Evolutionary conservation across 345 rosid species (phyloP).

Genomic region (Hevea brasiliensis): DNA sequence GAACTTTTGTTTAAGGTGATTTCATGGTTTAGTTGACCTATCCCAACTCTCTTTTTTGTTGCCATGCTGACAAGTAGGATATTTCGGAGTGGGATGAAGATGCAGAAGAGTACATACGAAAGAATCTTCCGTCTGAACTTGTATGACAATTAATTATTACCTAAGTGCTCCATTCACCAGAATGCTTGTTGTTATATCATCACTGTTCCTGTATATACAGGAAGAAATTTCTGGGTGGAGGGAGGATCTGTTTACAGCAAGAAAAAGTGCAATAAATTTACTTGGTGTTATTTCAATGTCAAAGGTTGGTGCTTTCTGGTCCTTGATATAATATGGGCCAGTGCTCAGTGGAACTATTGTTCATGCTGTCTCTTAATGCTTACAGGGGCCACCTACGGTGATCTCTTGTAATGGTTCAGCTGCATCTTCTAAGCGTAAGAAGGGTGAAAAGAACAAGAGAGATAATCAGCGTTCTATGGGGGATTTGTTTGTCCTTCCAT

Average conservation of each 20-base stretch:
- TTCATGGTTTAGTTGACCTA: slow-evolving; percentile 16
- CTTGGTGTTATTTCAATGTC: slow-evolving; percentile 81
- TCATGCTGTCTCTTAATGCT: slow-evolving; percentile 23
- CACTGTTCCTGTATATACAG: slow-evolving; percentile 33
- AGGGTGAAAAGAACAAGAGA: slow-evolving; percentile 64
- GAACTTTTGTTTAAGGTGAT: slow-evolving; percentile 8
- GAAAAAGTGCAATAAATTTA: slow-evolving; percentile 84
- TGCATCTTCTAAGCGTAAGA: slow-evolving; percentile 71
- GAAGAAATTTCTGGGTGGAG: slow-evolving; percentile 92
- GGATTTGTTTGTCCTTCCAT: slow-evolving; percentile 85
- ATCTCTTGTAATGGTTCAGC: slow-evolving; percentile 40
- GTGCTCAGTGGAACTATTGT: slow-evolving; percentile 10
- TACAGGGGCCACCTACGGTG: slow-evolving; percentile 70
- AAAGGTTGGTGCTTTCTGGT: slow-evolving; percentile 46
- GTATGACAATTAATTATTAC: slow-evolving; percentile 40
- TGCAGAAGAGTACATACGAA: slow-evolving; percentile 78
- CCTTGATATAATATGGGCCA: slow-evolving; percentile 12
- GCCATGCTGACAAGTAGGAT: slow-evolving; percentile 48
- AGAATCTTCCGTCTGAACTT: slow-evolving; percentile 82
- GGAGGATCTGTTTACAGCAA: slow-evolving; percentile 79
- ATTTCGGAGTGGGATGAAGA: slow-evolving; percentile 87
- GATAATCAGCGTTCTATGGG: slow-evolving; percentile 60
- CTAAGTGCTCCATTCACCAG: slow-evolving; percentile 10
- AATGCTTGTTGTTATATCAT: slow-evolving; percentile 8
- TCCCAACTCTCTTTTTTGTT: slow-evolving; percentile 9